phyloP scores from a whole-genome alignment of 2,329 filamentous ascomycete species.

The Nemania serpens region DNA sequence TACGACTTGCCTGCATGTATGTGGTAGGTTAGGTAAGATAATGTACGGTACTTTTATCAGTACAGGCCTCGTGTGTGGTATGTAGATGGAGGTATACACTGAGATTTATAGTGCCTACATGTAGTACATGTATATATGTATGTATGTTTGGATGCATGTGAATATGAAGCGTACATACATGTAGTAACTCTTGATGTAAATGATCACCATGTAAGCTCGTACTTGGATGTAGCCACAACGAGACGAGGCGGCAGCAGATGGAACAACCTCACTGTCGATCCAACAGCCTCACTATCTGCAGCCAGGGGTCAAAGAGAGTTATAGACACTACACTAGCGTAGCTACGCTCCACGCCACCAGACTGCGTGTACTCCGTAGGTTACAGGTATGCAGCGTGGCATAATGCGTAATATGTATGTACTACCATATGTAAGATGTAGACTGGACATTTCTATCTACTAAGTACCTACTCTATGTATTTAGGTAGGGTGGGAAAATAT shows the following conservation, averaged over 20 bases:
- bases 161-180: neutral
- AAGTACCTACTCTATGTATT: too few species aligned
- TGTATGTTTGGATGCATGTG: neutral
- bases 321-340: neutral
- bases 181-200: too few species aligned
- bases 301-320: constrained; percentile 14
- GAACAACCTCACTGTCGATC: constrained; percentile 22
- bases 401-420: neutral
- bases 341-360: too few species aligned
- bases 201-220: too few species aligned
- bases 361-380: too few species aligned
- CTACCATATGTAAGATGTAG: too few species aligned
- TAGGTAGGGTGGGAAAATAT: neutral
- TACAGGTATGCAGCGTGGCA: neutral
- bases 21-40: neutral
- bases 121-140: too few species aligned
- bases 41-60: constrained; percentile 16
- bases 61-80: neutral
- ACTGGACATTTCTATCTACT: too few species aligned
- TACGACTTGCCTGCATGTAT: neutral
- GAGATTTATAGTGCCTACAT: neutral
- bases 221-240: too few species aligned
- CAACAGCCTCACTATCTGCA: constrained; percentile 28
- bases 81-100: neutral
- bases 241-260: constrained; percentile 23